Conservation (phyloP, 768 basidiomycete species). For the Tylopilus intermedius region DNA sequence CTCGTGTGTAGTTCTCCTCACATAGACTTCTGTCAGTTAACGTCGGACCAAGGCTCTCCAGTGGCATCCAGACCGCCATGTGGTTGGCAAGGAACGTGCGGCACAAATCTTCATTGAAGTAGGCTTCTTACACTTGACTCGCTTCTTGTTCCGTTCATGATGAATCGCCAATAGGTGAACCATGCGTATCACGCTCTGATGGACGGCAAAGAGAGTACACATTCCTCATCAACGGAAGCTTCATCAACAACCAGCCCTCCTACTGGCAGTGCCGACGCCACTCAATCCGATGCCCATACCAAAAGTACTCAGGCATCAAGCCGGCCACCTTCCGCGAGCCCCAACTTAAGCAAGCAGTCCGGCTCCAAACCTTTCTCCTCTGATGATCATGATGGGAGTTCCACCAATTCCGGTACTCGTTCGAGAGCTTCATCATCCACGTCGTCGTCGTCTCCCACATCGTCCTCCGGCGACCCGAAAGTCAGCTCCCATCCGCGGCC, state of each 20-base stretch:
- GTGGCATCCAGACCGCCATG: slow-evolving; percentile 67
- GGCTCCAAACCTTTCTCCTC: slow-evolving; percentile 9
- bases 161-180: slow-evolving; percentile 38
- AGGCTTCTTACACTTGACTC: slow-evolving; percentile 13
- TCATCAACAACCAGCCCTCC: slow-evolving; percentile 22
- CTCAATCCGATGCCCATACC: slow-evolving; percentile 19
- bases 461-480: slow-evolving; percentile 14
- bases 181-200: slow-evolving; percentile 53
- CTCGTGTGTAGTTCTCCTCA: slow-evolving; percentile 38
- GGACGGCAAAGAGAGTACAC: slow-evolving; percentile 36
- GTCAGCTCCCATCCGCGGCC: slow-evolving; percentile 13
- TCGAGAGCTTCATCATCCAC: slow-evolving; percentile 11
- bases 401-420: slow-evolving; percentile 11
- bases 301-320: slow-evolving; percentile 25
- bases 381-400: slow-evolving; percentile 9
- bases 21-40: slow-evolving; percentile 23
- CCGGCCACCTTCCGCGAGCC: slow-evolving; percentile 30
- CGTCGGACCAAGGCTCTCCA: slow-evolving; percentile 43
- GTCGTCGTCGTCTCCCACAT: slow-evolving; percentile 11
- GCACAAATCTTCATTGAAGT: slow-evolving; percentile 58
- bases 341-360: slow-evolving; percentile 24
- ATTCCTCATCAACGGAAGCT: slow-evolving; percentile 26
- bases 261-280: slow-evolving; percentile 15
- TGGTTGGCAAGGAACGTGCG: slow-evolving; percentile 45
- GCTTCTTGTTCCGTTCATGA: neutral